These are phyloP conservation scores for Chloranthus sessilifolius DNA, from an alignment of 164 flowering plant genomes.

Conservation along the genomic window DNA sequence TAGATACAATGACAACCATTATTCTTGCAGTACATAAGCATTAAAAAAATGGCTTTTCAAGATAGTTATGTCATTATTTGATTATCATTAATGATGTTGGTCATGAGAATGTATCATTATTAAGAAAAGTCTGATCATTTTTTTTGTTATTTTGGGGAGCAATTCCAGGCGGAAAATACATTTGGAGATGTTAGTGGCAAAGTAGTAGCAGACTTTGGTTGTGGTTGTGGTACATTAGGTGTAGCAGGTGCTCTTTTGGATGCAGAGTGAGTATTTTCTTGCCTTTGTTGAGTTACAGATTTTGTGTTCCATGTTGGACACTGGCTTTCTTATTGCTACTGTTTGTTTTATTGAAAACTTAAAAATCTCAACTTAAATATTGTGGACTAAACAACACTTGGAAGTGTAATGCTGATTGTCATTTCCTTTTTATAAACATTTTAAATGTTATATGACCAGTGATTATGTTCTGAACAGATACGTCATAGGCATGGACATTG, in stretches of 20 bases:
- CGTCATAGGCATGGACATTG: constrained; percentile 81
- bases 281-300: background rate
- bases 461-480: constrained; percentile 33
- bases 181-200: constrained; percentile 74
- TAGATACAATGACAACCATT: too few species aligned
- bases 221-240: constrained; percentile 96
- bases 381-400: too few species aligned
- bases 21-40: too few species aligned
- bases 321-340: too few species aligned
- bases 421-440: too few species aligned
- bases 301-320: too few species aligned
- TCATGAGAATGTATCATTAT: background rate
- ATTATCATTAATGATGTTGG: background rate
- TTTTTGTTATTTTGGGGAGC: background rate
- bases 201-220: constrained; percentile 95
- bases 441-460: background rate
- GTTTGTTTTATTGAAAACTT: too few species aligned
- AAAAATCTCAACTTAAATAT: too few species aligned
- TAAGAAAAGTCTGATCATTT: background rate
- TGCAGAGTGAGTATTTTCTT: constrained; percentile 63
- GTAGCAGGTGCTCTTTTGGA: constrained; percentile 81
- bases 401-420: too few species aligned
- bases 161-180: constrained; percentile 81
- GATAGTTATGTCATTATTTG: too few species aligned
- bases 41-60: too few species aligned